Conservation (phyloP, 164 flowering plant species). For the Berberis thunbergii region DNA sequence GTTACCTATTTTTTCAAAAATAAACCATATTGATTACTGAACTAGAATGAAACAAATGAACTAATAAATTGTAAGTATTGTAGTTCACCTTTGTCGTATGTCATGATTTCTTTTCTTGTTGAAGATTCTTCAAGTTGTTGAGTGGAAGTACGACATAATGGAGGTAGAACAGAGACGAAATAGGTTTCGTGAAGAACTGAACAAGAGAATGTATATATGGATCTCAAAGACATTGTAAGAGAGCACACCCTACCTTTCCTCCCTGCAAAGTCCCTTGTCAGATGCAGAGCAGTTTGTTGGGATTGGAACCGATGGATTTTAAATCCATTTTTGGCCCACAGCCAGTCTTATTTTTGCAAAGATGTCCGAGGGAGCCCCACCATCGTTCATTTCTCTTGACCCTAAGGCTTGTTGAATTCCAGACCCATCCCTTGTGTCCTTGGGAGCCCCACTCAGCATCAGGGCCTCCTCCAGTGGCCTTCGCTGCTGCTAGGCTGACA, state of each 20-base stretch:
- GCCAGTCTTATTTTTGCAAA: conserved; percentile 24
- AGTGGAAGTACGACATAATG: too few species aligned
- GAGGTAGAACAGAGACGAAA: too few species aligned
- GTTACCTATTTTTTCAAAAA: too few species aligned
- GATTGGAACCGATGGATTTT: conserved; percentile 39
- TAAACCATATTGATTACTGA: too few species aligned
- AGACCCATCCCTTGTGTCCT: conserved; percentile 33
- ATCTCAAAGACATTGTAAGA: too few species aligned
- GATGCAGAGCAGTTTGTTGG: conserved; percentile 31
- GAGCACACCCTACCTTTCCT: too few species aligned
- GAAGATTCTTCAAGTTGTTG: too few species aligned
- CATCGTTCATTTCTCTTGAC: conserved; percentile 32
- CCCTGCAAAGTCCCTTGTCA: conserved; percentile 26
- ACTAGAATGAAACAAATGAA: too few species aligned
- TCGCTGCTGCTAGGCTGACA: conserved; percentile 32
- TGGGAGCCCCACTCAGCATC: conserved; percentile 39
- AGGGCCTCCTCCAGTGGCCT: conserved; percentile 40
- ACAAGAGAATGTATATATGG: too few species aligned
- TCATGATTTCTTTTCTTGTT: too few species aligned
- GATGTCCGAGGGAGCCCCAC: not conserved
- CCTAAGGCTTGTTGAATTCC: conserved; percentile 36
- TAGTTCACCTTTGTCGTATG: conserved; percentile 21
- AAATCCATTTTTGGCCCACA: conserved; percentile 44
- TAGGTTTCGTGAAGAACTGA: too few species aligned
- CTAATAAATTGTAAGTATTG: not conserved